phyloP scores from a whole-genome alignment of 73 alveolate genomes.

The Paramecium tetraurelia region DNA sequence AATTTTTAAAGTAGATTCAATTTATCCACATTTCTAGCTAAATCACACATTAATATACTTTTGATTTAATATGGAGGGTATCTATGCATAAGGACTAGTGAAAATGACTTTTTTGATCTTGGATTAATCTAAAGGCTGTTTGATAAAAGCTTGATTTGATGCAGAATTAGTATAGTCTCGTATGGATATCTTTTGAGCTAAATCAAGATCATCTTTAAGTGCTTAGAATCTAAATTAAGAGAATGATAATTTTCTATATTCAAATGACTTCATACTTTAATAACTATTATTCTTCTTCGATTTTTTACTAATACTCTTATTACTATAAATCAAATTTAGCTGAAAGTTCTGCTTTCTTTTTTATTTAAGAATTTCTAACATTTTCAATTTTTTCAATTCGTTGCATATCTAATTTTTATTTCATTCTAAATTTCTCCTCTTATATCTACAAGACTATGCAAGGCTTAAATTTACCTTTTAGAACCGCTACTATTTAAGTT shows the following conservation, averaged over 20 bases:
- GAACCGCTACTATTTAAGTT: background rate
- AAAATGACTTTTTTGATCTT: background rate
- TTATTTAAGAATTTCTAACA: background rate
- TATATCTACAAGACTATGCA: background rate
- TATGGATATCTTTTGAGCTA: background rate
- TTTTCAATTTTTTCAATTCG: background rate
- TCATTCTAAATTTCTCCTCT: background rate
- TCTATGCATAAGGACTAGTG: background rate
- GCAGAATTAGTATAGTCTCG: background rate
- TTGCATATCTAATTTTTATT: background rate
- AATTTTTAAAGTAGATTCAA: background rate
- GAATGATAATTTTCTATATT: background rate
- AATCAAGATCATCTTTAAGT: background rate
- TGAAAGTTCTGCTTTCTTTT: background rate
- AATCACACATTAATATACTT: background rate
- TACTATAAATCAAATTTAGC: background rate
- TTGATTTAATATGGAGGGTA: background rate
- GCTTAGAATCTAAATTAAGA: background rate
- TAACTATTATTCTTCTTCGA: background rate
- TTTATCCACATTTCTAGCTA: background rate
- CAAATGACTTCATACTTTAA: background rate
- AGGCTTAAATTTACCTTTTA: background rate
- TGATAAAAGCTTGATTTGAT: background rate
- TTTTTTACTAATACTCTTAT: background rate
- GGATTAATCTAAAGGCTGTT: background rate